Evolutionary conservation across 1,284 basidiomycete species (phyloP), one percentile per base, ranked within the genome.

Genomic region (Agaricales sp.): DNA sequence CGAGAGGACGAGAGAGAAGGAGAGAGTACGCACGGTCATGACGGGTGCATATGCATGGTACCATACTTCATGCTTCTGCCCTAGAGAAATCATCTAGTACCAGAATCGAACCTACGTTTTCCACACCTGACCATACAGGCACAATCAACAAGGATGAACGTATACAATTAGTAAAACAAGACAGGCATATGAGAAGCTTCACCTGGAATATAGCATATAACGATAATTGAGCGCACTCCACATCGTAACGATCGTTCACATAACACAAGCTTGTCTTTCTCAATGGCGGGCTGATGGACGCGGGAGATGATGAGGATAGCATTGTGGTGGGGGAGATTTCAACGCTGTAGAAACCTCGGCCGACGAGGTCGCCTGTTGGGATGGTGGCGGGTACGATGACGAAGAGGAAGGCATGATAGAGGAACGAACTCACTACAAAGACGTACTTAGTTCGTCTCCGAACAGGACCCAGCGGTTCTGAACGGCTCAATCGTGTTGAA

Each of bases 321-420:
- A 61, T 99, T 99, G 56, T 82, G 78, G 63, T 95, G 92, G 20
- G 87, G 85, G 63, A 99, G 98, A 18, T 73, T 68, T 63, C 72
- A 50, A 95, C 94, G 59, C 96, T 92, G 63, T 99, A 95, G 26
- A 95, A 95, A 73, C 99, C 95, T 50, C 92, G 96, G 95, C 95
- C 99, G 19, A 99, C 74, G 3, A 99, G 70, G 67, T 99, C 96
- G 62, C 95, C 99, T 94, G 99, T 98, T 4, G 93, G 84, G 6
- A 95, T 96, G 63, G 98, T 95, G 64, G 98, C 95, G n/a, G 95
- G 95, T 11, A 99, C 95, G 67, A 97, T 93, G 66, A 95, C 94
- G 25, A 95, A 71, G 70, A 97, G 94, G 57, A 99, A 95, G 39
- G 84, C 78, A 43, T 94, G 86, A 61, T 98, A n/a, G n/a, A n/a